Base-by-base conservation (phyloP, 768 basidiomycete species). In the Mrakia frigida region DNA sequence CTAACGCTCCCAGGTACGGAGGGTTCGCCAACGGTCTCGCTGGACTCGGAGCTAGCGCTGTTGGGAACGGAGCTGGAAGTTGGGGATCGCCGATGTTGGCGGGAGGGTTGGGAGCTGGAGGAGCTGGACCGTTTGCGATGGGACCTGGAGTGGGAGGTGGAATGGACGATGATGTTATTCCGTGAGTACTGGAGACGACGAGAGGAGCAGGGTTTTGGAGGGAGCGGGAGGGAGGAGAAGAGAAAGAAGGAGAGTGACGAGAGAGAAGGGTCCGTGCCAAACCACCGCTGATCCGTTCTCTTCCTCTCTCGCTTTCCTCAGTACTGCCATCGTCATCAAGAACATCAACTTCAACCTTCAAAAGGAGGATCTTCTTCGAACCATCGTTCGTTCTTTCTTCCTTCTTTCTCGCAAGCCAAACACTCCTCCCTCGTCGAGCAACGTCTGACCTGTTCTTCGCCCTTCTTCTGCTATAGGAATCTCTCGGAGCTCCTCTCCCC, bases 281-380 rank as follows among this genome's bases (percentile, higher is more conserved):
- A 37, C 18, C 28, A 23, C 61, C 60, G 53, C 53, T 53, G 41
- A 23, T 33, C 43, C 46, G n/a, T 3, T 6, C 52, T 52, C 16
- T 28, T n/a, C 31, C 41, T 56, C 37, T 6, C 43, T 65, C 39
- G 25, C n/a, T 65, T 41, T 9, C 52, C 25, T 37, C 43, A 77
- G 77, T 28, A 98, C 95, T 14, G 97, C 97, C 74, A 98, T 99
- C 82, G 97, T 99, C 82, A 98, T 99, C 84, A 99, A 99, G 89
- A 98, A 98, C 87, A 99, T 99, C 86, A 96, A 96, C 80, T 99
- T 99, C 87, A 94, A 94, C 81, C 94, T 98, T 80, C 93, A 94
- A 85, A 90, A 93, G 82, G 96, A 98, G 86, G 93, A 93, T 61
- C 88, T 99, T 80, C 89, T 98, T 82, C 91, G 92, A 85, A 94